Conservation (phyloP, 805 yeast genomes). For the Grigorovia humatica region DNA sequence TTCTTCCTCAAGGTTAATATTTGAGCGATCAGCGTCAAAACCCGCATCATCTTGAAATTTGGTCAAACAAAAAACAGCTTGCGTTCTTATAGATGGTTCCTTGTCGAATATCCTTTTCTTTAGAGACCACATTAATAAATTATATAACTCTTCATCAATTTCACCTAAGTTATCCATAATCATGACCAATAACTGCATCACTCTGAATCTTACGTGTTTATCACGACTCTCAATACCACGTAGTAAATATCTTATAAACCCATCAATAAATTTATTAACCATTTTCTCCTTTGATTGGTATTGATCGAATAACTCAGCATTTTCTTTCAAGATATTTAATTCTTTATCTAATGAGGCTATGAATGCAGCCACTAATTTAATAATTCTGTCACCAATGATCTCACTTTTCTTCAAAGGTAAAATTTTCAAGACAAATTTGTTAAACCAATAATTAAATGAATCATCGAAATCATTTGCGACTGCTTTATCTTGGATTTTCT, state of each 20-base stretch:
- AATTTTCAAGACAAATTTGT: constrained; percentile 51
- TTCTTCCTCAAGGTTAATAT: constrained; percentile 23
- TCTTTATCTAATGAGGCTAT: constrained; percentile 37
- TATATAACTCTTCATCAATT: constrained; percentile 62
- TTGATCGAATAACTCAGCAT: constrained; percentile 13
- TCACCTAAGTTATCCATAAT: constrained; percentile 64
- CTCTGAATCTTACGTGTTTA: constrained; percentile 68
- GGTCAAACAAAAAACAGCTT: constrained; percentile 71
- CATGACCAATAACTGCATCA: constrained; percentile 63
- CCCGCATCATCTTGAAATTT: constrained; percentile 57
- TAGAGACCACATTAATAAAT: constrained; percentile 49
- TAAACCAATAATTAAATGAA: constrained; percentile 50
- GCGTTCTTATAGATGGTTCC: constrained; percentile 71
- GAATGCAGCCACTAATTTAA: constrained; percentile 54
- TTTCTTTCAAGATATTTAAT: constrained; percentile 12
- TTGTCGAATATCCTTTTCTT: constrained; percentile 58
- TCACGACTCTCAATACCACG: constrained; percentile 71
- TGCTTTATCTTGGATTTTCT: constrained; percentile 48
- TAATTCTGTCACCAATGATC: constrained; percentile 62
- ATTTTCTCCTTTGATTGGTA: constrained; percentile 32
- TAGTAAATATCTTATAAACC: constrained; percentile 54
- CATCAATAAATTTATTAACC: constrained; percentile 46
- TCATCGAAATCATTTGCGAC: constrained; percentile 42
- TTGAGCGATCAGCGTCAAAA: constrained; percentile 9
- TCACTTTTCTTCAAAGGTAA: constrained; percentile 62